phyloP scores from a whole-genome alignment of 495 filamentous ascomycete species.

The Lasiosphaeria miniovina region DNA sequence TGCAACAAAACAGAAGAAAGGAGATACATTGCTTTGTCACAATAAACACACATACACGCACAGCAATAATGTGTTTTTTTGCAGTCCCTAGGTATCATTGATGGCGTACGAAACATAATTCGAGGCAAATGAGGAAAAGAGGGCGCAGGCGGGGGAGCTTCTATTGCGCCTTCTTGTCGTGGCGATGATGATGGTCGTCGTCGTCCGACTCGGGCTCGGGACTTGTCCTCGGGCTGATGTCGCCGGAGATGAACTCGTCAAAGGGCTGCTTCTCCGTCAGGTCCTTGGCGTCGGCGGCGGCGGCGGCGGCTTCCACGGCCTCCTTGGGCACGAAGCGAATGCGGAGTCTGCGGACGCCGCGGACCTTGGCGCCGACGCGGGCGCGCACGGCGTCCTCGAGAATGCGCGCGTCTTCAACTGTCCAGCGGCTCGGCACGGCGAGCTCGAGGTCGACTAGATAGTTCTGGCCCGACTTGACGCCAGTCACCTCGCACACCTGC shows the following conservation, averaged over 20 bases:
- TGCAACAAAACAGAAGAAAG: too few species aligned
- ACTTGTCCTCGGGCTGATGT: constrained; percentile 58
- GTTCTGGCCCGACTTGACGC: constrained; percentile 92
- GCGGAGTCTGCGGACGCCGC: constrained; percentile 75
- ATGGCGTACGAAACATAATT: too few species aligned
- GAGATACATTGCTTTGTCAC: too few species aligned
- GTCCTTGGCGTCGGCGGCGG: too few species aligned
- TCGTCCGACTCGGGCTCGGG: constrained; percentile 63
- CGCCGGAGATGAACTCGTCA: constrained; percentile 75
- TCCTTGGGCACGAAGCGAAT: constrained; percentile 77
- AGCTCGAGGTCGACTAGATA: constrained; percentile 86
- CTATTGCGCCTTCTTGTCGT: constrained; percentile 11
- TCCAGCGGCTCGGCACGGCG: constrained; percentile 69
- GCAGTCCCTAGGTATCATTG: too few species aligned
- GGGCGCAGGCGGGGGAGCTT: neutral
- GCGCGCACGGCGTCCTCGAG: constrained; percentile 71
- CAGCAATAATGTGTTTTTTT: too few species aligned
- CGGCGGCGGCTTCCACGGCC: neutral
- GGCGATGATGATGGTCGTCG: constrained; percentile 28
- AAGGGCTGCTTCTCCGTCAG: constrained; percentile 48
- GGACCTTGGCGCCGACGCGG: constrained; percentile 66
- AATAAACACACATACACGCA: too few species aligned
- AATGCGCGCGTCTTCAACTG: constrained; percentile 60
- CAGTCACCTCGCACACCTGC: constrained; percentile 67
- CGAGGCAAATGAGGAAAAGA: neutral